A percentile compares a stretch with the other conserved stretches of the same genome.
Conservation (phyloP, 2,329 filamentous ascomycete species). For the Epichloe scottii region DNA sequence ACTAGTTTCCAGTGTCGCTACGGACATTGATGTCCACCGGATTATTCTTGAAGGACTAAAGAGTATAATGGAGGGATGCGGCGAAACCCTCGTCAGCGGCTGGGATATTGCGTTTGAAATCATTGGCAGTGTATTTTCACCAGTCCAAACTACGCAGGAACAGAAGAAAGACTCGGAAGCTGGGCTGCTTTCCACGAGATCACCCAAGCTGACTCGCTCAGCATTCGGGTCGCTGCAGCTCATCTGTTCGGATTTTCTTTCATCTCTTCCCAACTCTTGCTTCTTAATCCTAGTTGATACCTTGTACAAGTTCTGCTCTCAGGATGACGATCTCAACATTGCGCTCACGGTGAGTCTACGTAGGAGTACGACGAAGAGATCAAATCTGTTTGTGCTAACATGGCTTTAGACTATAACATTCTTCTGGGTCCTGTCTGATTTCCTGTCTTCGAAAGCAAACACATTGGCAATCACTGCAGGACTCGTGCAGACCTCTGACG, state of each 20-base stretch:
- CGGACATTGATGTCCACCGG: constrained; percentile 69
- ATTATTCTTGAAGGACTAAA: constrained; percentile 70
- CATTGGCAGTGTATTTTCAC: constrained; percentile 67
- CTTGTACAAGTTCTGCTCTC: constrained; percentile 77
- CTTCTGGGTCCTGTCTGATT: constrained; percentile 92
- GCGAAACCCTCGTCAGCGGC: constrained; percentile 68
- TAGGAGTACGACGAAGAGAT: not conserved
- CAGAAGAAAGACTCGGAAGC: constrained; percentile 17
- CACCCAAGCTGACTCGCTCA: constrained; percentile 66
- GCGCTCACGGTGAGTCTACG: constrained; percentile 60
- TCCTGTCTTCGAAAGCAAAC: constrained; percentile 51
- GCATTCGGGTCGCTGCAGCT: constrained; percentile 85
- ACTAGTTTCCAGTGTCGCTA: constrained; percentile 45
- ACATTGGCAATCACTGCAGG: constrained; percentile 45
- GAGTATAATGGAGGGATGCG: constrained; percentile 74
- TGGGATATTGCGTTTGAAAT: constrained; percentile 83
- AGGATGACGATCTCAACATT: constrained; percentile 88
- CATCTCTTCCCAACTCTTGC: constrained; percentile 57
- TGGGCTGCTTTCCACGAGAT: constrained; percentile 38
- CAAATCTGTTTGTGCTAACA: not conserved
- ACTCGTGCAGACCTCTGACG: constrained; percentile 38
- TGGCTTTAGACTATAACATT: constrained; percentile 71
- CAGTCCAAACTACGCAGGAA: constrained; percentile 21
- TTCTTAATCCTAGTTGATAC: constrained; percentile 73
- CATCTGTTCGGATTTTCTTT: constrained; percentile 87